A percentile compares a stretch with the other conserved stretches of the same genome.
Evolutionary conservation across 495 filamentous ascomycete genomes (phyloP).

Genomic region (Podospora pseudocomata): DNA sequence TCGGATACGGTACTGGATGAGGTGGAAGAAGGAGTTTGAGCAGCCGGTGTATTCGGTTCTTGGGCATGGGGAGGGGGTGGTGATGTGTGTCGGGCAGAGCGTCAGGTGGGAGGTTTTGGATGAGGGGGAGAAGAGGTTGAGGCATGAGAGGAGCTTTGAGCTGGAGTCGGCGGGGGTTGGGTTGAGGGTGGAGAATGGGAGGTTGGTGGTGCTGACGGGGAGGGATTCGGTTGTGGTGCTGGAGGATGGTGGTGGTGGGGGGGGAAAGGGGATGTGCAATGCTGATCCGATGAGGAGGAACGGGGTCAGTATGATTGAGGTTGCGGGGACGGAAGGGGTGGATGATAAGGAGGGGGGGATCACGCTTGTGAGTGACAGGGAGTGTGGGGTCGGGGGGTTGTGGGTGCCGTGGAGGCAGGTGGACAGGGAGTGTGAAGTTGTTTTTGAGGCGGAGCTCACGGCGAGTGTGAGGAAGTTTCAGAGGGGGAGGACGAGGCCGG

Average conservation of each 20-base stretch:
- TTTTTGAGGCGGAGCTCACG: conserved; percentile 51
- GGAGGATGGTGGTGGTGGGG: conserved; percentile 27
- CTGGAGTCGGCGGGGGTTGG: conserved; percentile 42
- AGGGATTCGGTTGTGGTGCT: conserved; percentile 47
- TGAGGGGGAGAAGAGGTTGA: conserved; percentile 42
- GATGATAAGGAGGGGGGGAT: conserved; percentile 29
- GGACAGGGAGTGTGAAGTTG: conserved; percentile 40
- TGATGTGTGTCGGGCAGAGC: conserved; percentile 42
- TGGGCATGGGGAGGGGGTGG: conserved; percentile 41
- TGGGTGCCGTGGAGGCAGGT: conserved; percentile 43
- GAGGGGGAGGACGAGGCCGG: conserved; percentile 41
- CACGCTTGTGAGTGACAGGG: conserved; percentile 45
- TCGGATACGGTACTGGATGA: conserved; percentile 43
- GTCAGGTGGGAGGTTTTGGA: conserved; percentile 49
- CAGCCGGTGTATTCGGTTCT: conserved; percentile 41
- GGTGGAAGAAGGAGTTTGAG: conserved; percentile 37
- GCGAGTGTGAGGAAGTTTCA: conserved; percentile 50
- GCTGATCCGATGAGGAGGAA: conserved; percentile 37
- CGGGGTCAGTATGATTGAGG: conserved; percentile 39
- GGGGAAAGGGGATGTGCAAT: conserved; percentile 26
- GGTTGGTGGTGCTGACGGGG: conserved; percentile 42
- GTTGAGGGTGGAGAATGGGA: conserved; percentile 39
- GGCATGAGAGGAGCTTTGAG: conserved; percentile 31
- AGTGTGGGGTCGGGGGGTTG: conserved; percentile 47
- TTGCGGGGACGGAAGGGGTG: conserved; percentile 23